phyloP scores from a whole-genome alignment of 2,329 filamentous ascomycete species.

The Aspergillus awamori region DNA sequence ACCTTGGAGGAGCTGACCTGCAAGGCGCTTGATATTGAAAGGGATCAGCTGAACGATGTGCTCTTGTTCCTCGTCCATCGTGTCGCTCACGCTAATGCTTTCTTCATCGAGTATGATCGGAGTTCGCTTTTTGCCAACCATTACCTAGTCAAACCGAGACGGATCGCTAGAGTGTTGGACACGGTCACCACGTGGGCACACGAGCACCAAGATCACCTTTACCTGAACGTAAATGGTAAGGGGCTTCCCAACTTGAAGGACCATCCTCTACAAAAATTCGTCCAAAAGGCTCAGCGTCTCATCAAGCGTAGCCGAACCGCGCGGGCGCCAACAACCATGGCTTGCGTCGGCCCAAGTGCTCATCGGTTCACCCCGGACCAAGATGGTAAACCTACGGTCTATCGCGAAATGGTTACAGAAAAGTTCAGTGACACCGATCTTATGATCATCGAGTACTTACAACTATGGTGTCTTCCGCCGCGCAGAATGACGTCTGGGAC shows the following conservation, averaged over 20 bases:
- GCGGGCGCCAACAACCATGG: slow-evolving; percentile 47
- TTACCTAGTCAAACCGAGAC: slow-evolving; percentile 56
- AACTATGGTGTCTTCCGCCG: slow-evolving; percentile 53
- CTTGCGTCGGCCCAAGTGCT: slow-evolving; percentile 46
- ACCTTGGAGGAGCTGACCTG: slow-evolving; percentile 43
- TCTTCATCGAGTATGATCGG: slow-evolving; percentile 39
- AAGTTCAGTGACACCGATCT: slow-evolving; percentile 54
- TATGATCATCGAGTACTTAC: slow-evolving; percentile 59
- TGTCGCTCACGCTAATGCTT: slow-evolving; percentile 34
- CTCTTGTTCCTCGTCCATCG: slow-evolving; percentile 41
- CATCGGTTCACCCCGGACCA: slow-evolving; percentile 32
- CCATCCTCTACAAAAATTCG: slow-evolving; percentile 47
- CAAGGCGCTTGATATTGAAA: slow-evolving; percentile 36
- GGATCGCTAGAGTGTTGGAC: slow-evolving; percentile 52
- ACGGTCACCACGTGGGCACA: slow-evolving; percentile 60
- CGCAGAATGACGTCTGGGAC: slow-evolving; percentile 43
- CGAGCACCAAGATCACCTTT: slow-evolving; percentile 48
- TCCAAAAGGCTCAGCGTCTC: slow-evolving; percentile 48
- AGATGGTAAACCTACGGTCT: slow-evolving; percentile 31
- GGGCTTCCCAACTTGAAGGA: slow-evolving; percentile 27
- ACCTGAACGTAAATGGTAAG: slow-evolving; percentile 31
- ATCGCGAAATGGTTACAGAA: slow-evolving; percentile 38
- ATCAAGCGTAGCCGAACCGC: slow-evolving; percentile 46
- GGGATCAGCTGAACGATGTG: slow-evolving; percentile 34
- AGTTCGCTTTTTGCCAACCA: slow-evolving; percentile 38